A percentile compares a stretch with the other conserved stretches of the same genome.
Conservation (phyloP, 176 grass and related monocot genomes). For the Oryza australiensis region DNA sequence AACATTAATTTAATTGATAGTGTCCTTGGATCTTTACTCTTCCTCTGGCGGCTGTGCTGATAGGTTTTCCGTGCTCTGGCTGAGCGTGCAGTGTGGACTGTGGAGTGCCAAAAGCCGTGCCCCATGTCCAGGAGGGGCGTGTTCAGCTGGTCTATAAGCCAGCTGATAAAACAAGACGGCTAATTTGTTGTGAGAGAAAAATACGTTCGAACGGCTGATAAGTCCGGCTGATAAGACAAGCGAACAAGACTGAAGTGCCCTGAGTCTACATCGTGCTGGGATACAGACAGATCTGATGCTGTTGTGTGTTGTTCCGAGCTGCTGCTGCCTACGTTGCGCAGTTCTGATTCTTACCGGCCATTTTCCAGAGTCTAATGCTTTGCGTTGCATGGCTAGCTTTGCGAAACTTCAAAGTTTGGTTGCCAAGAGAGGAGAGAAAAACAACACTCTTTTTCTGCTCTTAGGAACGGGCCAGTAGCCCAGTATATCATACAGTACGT, state of each 20-base stretch:
- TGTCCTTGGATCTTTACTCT: slow-evolving; percentile 39
- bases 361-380: neutral
- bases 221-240: no score
- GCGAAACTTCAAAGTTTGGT: neutral
- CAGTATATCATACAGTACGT: neutral
- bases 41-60: neutral
- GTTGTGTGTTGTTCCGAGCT: neutral
- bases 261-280: neutral
- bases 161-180: no score
- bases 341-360: neutral
- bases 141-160: no score
- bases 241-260: no score
- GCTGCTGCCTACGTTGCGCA: neutral
- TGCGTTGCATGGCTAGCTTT: neutral
- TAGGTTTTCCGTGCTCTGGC: neutral
- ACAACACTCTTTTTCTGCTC: neutral
- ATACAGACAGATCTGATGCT: neutral
- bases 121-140: neutral
- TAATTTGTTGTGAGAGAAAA: no score
- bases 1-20: slow-evolving; percentile 71
- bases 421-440: slow-evolving; percentile 9
- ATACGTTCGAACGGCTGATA: no score
- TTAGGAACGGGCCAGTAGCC: neutral
- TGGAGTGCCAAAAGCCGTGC: neutral
- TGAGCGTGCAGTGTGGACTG: neutral